These are phyloP conservation scores for Cyclotella choctawhatcheeana DNA, from an alignment of 108 stramenopile genomes.

Conservation along the genomic window DNA sequence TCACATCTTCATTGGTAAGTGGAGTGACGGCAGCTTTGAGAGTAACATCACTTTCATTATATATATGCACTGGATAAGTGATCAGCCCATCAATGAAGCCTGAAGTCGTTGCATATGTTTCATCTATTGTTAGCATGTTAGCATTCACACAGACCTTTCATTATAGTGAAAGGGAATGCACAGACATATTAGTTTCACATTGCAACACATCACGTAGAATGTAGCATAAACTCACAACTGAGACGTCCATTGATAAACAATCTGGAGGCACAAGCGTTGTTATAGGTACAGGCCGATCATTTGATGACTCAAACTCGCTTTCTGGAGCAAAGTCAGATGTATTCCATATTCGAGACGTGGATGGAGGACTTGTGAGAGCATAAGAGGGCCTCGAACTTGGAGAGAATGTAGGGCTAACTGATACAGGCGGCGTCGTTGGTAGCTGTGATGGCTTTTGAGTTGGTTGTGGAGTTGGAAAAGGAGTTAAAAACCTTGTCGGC, in stretches of 20 bases:
- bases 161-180: background rate
- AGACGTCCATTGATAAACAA: background rate
- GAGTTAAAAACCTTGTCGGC: background rate
- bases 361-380: constrained; percentile 2
- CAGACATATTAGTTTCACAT: background rate
- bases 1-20: background rate
- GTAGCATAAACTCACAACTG: background rate
- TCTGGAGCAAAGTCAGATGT: constrained; percentile 1
- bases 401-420: background rate
- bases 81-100: background rate
- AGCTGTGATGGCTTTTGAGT: background rate
- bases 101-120: background rate
- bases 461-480: background rate
- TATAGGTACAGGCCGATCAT: background rate
- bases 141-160: constrained; percentile 11
- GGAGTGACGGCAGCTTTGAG: background rate
- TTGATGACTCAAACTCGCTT: background rate
- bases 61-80: background rate
- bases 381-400: background rate
- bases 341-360: background rate
- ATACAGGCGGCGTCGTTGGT: background rate
- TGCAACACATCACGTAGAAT: background rate
- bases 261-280: background rate
- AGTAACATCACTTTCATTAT: background rate
- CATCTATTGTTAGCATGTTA: background rate